These are phyloP conservation scores for Citrus cavaleriei DNA, from an alignment of 345 rosid genomes.

Conservation along the genomic window DNA sequence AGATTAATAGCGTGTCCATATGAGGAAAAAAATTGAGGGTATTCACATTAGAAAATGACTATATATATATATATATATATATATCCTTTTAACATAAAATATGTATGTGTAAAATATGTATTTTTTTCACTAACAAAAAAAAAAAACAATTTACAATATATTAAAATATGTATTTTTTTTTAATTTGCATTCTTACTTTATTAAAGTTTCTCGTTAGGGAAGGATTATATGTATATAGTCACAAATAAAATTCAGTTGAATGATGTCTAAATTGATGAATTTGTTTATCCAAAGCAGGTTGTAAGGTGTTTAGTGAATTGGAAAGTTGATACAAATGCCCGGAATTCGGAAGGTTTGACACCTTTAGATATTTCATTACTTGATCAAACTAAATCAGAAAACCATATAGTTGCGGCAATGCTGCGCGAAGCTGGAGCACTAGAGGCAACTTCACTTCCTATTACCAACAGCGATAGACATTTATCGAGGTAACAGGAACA, in stretches of 20 bases:
- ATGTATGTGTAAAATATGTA: too few relatives aligned
- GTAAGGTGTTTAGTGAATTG: background rate
- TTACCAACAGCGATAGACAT: background rate
- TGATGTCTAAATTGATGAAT: too few relatives aligned
- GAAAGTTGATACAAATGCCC: background rate
- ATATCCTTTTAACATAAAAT: too few relatives aligned
- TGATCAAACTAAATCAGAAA: background rate
- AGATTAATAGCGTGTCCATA: rapidly evolving
- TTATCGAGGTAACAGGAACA: background rate
- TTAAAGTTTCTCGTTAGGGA: too few relatives aligned
- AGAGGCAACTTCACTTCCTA: background rate
- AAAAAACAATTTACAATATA: rapidly evolving
- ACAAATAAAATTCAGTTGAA: too few relatives aligned
- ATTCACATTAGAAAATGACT: too few relatives aligned
- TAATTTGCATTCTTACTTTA: too few relatives aligned
- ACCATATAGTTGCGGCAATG: background rate
- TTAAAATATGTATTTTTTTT: too few relatives aligned
- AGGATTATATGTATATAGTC: too few relatives aligned
- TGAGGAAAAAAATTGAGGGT: rapidly evolving
- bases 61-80: too few relatives aligned
- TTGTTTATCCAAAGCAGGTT: background rate
- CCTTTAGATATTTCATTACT: background rate
- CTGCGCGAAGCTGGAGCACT: background rate
- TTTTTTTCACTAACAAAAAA: too few relatives aligned
- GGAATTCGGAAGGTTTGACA: background rate